Base-by-base conservation (phyloP, 208 protist species). In the Trypanosoma avium region DNA sequence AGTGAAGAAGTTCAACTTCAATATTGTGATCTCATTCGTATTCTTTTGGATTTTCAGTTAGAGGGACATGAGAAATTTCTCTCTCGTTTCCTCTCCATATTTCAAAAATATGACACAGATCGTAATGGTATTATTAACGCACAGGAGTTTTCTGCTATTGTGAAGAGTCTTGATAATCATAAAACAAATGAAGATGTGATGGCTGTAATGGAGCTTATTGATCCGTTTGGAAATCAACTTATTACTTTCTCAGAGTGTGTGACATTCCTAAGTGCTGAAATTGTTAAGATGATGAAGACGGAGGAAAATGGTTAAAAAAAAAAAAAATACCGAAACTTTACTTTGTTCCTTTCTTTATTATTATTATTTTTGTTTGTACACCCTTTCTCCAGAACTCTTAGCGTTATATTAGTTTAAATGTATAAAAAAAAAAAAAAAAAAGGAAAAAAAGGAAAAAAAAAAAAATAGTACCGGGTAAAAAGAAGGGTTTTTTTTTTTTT, bases 41-140 rank as follows among this genome's bases (percentile, higher is more conserved):
- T 95, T 1, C 76, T 97, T 24, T 62, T 96, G 3, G 82, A 95
- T 54, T 97, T 94, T 60, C 94, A 97, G 64, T 71, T 97, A 10
- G 79, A 87, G 46, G 80, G 88, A 10, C 94, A 97, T 63, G 82
- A 93, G 54, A 63, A 77, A n/a, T 97, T 97, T 59, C 76, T 97
- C 22, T 60, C 63, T 22, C 77, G 53, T 10, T 96, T 94, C 61
- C 81, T 94, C 0, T 4, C 30, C 5, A 60, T 96, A 15, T 97
- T 97, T 60, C 63, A 75, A 5, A 53, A 73, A 13, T 58, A 88
- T 57, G 92, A 97, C 70, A 33, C 30, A 2, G 89, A 95, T 62
- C 57, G 71, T 35, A 83, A 94, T 67, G 90, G 90, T 45, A 83
- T 97, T 35, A 67, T 97, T 17, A 93, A 81, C 64, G 69, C 81